These are phyloP conservation scores for Kazachstania taianensis DNA, from an alignment of 805 yeast species.

Conservation along the genomic window DNA sequence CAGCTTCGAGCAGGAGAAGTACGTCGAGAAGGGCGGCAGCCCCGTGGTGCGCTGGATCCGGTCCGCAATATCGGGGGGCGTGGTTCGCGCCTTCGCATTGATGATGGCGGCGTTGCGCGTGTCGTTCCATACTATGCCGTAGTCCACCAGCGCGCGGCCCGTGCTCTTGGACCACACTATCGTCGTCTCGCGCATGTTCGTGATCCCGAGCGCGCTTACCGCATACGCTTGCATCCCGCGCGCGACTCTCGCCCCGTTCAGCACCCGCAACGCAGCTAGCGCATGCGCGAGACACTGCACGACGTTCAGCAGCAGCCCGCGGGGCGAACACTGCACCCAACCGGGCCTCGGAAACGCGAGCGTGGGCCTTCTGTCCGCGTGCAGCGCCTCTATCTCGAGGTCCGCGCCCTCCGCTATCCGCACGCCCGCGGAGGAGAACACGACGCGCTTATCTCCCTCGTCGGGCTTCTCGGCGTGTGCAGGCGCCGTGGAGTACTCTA, in stretches of 20 bases:
- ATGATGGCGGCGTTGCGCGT: constrained; percentile 74
- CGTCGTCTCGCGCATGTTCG: constrained; percentile 94
- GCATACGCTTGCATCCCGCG: constrained; percentile 44
- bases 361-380: constrained; percentile 43
- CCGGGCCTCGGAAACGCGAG: constrained; percentile 70
- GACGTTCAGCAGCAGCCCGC: constrained; percentile 61
- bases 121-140: constrained; percentile 94
- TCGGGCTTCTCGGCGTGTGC: constrained; percentile 29
- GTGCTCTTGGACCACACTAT: constrained; percentile 78
- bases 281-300: constrained; percentile 68
- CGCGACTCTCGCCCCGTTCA: constrained; percentile 40
- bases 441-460: constrained; percentile 30
- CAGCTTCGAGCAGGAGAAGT: constrained; percentile 83
- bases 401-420: constrained; percentile 50
- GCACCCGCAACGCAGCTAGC: constrained; percentile 43
- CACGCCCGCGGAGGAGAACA: constrained; percentile 67
- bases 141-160: constrained; percentile 68
- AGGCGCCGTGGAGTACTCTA: constrained; percentile 69
- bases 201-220: constrained; percentile 72
- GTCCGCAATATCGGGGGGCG: constrained; percentile 45
- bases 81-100: constrained; percentile 44
- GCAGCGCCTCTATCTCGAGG: constrained; percentile 51
- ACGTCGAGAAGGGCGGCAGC: constrained; percentile 71
- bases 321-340: constrained; percentile 92
- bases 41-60: constrained; percentile 62